Percentiles rank a stretch among this genome's conserved stretches.
These are phyloP conservation scores for Agrostemma githago DNA, from an alignment of 148 eudicot genomes.

Conservation along the genomic window DNA sequence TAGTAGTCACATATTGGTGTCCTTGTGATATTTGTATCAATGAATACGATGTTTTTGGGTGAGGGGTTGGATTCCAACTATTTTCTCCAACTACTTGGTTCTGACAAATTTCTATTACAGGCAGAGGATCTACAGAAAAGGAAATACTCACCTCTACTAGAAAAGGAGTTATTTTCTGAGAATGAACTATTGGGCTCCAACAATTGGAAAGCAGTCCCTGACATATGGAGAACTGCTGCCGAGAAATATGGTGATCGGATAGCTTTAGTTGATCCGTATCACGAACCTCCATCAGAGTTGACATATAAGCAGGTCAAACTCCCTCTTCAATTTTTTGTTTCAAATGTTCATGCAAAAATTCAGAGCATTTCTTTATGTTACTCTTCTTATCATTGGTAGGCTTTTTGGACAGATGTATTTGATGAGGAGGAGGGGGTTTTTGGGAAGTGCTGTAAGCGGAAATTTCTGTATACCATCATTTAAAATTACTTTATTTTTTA, in stretches of 20 bases:
- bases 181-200: slow-evolving; percentile 33
- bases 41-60: background rate
- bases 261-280: slow-evolving; percentile 79
- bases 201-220: slow-evolving; percentile 86
- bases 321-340: background rate
- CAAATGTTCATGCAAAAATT: background rate
- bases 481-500: too few relatives aligned
- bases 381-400: too few relatives aligned
- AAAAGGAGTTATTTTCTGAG: slow-evolving; percentile 44
- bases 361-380: too few relatives aligned
- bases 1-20: too few relatives aligned
- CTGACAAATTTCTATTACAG: slow-evolving; percentile 35
- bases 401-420: too few relatives aligned
- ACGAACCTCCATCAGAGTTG: slow-evolving; percentile 74
- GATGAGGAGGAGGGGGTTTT: too few relatives aligned
- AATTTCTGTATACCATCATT: too few relatives aligned
- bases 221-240: slow-evolving; percentile 93
- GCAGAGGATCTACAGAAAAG: slow-evolving; percentile 56
- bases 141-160: slow-evolving; percentile 73
- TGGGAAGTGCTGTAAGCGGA: too few relatives aligned
- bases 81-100: slow-evolving; percentile 17
- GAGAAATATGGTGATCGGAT: slow-evolving; percentile 79
- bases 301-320: slow-evolving; percentile 78
- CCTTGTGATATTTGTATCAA: too few relatives aligned
- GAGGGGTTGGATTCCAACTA: background rate